A percentile compares a stretch with the other conserved stretches of the same genome.
Conservation (phyloP, 768 basidiomycete species). For the Tephrocybe sp. region DNA sequence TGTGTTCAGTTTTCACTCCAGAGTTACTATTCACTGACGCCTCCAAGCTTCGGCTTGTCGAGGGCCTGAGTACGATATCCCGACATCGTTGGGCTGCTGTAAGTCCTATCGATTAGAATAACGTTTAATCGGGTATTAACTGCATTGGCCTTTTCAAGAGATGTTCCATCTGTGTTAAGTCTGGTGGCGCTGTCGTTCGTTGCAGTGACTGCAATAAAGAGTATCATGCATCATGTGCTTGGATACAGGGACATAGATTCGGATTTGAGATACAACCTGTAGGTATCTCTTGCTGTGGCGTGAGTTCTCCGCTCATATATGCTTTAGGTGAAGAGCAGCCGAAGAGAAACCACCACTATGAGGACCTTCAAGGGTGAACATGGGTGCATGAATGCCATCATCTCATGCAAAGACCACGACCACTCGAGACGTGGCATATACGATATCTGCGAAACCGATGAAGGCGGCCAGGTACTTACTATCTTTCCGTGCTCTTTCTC, state of each 20-base stretch:
- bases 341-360: slow-evolving; percentile 62
- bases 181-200: slow-evolving; percentile 76
- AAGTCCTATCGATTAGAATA: slow-evolving; percentile 27
- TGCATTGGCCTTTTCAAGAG: slow-evolving; percentile 39
- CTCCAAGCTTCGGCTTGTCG: slow-evolving; percentile 69
- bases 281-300: slow-evolving; percentile 23
- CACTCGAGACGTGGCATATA: slow-evolving; percentile 65
- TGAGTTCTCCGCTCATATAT: background rate
- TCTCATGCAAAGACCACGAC: slow-evolving; percentile 81
- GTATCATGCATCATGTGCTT: slow-evolving; percentile 91
- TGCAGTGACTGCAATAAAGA: slow-evolving; percentile 82
- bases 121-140: background rate
- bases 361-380: slow-evolving; percentile 77
- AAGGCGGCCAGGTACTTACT: slow-evolving; percentile 71
- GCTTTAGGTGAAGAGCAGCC: slow-evolving; percentile 71
- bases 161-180: slow-evolving; percentile 73
- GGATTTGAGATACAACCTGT: slow-evolving; percentile 92
- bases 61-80: slow-evolving; percentile 79
- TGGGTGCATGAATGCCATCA: slow-evolving; percentile 75
- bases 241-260: slow-evolving; percentile 79
- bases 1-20: slow-evolving; percentile 86
- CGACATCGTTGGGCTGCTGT: slow-evolving; percentile 74
- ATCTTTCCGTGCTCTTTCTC: background rate
- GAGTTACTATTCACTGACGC: slow-evolving; percentile 86
- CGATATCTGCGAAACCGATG: slow-evolving; percentile 84